Base-by-base conservation (phyloP, 2,329 filamentous ascomycete genomes). In the Neofusicoccum sp. region DNA sequence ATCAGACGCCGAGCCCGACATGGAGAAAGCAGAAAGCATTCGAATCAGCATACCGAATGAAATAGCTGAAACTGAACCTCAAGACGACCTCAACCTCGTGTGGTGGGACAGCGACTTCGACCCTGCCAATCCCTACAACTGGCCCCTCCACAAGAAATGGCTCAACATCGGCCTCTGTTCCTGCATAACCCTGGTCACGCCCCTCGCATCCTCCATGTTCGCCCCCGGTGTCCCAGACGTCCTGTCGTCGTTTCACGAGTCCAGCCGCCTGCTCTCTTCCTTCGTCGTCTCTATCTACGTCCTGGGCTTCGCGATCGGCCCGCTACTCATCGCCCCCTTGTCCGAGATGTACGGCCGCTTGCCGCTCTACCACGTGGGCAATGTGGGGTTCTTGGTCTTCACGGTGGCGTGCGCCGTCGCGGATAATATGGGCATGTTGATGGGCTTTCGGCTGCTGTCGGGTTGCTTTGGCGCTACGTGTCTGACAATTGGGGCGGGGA, bases 381-480 rank as follows among this genome's bases (percentile, higher is more conserved):
- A 80, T 62, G 34, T 81, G 1, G 76, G 79, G 74, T 84, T 84
- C 67, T 67, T 84, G 2, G 60, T 77, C 41, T 82, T 80, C 76
- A 81, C 81, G 63, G 62, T 82, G 6, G 70, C 73, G 1, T 81
- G 73, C 57, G 73, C 69, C 1, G 54, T 71, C 1, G 70, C 68
- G 26, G 69, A 59, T 12, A 71, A 66, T 41, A 69, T 75, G 66
- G 66, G 65, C 45, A 75, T 75, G 73, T 66, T 76, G 1, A 66
- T 75, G 24, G 72, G 64, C 1, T 75, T 75, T 53, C 71, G 74
- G 14, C 67, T 76, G 20, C 62, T 76, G 4, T 68, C 69, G 49
- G 73, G 74, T 6, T 69, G 67, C 28, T 68, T 70, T 9, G 74
- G 73, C 20, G 63, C 69, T 1, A 66, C 69, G 0, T 70, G 71